Percentiles rank a stretch among this genome's conserved stretches.
phyloP scores from a whole-genome alignment of 768 basidiomycete genomes.

The Gymnopilus dilepis region DNA sequence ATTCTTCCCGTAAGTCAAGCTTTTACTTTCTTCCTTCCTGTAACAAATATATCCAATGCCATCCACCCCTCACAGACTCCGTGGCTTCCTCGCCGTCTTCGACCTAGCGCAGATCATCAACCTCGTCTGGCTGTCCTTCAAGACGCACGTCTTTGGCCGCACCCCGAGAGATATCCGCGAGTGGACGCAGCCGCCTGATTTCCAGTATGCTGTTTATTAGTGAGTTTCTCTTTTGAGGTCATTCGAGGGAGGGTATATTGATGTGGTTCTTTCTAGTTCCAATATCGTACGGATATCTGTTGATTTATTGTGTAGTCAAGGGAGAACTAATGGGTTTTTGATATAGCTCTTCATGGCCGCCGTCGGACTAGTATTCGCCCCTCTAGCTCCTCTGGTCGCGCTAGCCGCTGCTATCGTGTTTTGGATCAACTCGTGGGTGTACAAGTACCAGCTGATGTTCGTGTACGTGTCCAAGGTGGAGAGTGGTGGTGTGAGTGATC shows the following conservation, averaged over 20 bases:
- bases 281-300: constrained; percentile 33
- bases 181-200: constrained; percentile 90
- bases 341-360: constrained; percentile 79
- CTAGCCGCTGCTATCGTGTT: constrained; percentile 85
- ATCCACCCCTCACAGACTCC: constrained; percentile 55
- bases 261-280: constrained; percentile 21
- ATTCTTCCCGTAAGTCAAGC: constrained; percentile 83
- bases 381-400: constrained; percentile 88
- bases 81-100: constrained; percentile 93
- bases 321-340: constrained; percentile 59
- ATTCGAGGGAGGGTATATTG: background rate
- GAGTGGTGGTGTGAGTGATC: constrained; percentile 85
- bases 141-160: constrained; percentile 81
- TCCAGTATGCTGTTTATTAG: constrained; percentile 87
- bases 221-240: constrained; percentile 48
- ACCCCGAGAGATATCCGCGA: constrained; percentile 91
- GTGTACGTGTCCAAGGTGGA: constrained; percentile 89
- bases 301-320: constrained; percentile 17
- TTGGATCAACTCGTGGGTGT: constrained; percentile 86
- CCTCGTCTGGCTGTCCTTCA: constrained; percentile 83
- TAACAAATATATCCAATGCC: background rate
- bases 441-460: constrained; percentile 98
- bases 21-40: background rate
- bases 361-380: constrained; percentile 94
- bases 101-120: constrained; percentile 97